Conservation (phyloP, 2,329 filamentous ascomycete genomes). For the Monosporascus sp. region DNA sequence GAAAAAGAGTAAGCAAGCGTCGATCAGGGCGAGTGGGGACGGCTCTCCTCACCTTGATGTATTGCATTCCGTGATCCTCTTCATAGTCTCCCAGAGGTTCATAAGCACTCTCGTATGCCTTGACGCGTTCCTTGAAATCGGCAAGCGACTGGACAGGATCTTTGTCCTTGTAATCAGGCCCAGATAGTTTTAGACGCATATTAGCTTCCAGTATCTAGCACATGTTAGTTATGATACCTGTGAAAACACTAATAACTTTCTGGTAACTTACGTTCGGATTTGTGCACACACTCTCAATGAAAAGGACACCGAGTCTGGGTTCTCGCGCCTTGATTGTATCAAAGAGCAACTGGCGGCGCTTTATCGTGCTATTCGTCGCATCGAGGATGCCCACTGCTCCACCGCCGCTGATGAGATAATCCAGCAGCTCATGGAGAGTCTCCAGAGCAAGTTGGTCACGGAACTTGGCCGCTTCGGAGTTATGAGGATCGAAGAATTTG, state of each 20-base stretch:
- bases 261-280: conserved; percentile 58
- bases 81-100: conserved; percentile 86
- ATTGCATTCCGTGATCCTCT: conserved; percentile 85
- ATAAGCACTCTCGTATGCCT: conserved; percentile 91
- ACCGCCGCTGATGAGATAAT: conserved; percentile 77
- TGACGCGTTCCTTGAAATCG: conserved; percentile 90
- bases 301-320: conserved; percentile 84
- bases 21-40: neutral
- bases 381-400: conserved; percentile 94
- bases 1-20: conserved; percentile 18
- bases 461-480: conserved; percentile 73
- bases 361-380: conserved; percentile 92
- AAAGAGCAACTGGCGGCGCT: conserved; percentile 78
- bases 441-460: conserved; percentile 90
- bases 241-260: neutral
- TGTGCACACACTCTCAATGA: conserved; percentile 90
- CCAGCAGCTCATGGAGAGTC: conserved; percentile 84
- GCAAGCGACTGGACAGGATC: conserved; percentile 78
- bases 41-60: conserved; percentile 61
- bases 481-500: conserved; percentile 88
- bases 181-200: conserved; percentile 93
- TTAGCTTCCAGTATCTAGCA: conserved; percentile 82
- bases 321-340: conserved; percentile 77
- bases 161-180: conserved; percentile 92
- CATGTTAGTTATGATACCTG: conserved; percentile 1